These are phyloP conservation scores for Ambispora gerdemannii DNA, from an alignment of 192 early-diverging fungal genomes.

Conservation along the genomic window DNA sequence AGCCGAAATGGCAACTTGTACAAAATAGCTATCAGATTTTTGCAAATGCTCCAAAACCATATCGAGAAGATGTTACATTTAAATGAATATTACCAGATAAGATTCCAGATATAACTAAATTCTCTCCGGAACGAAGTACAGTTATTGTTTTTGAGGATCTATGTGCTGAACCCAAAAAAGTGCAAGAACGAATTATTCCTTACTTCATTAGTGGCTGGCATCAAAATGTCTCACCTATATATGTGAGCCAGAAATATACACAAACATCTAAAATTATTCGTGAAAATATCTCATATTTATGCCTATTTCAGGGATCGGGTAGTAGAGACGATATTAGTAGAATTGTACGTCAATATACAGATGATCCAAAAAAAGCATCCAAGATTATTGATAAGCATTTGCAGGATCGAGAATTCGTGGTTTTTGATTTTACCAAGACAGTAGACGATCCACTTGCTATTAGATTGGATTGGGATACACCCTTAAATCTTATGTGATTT, in stretches of 20 bases:
- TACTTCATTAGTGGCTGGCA: no score
- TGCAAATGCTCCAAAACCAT: constrained; percentile 12
- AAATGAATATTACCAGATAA: constrained; percentile 8
- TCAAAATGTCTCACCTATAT: constrained; percentile 17
- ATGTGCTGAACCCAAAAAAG: no score
- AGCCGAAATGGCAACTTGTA: neutral
- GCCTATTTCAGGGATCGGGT: neutral
- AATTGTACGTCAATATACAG: constrained; percentile 13
- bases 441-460: no score
- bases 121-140: no score
- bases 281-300: constrained; percentile 4
- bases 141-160: no score
- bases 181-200: no score
- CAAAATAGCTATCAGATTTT: constrained; percentile 15
- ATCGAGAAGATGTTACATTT: constrained; percentile 19
- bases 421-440: no score
- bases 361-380: no score
- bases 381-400: constrained; percentile 24
- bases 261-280: neutral
- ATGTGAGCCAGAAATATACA: neutral
- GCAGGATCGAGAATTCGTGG: neutral
- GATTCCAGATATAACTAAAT: no score
- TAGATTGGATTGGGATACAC: no score
- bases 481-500: no score
- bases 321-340: neutral